Evolutionary conservation across 139 green algal species (phyloP).

Genomic region (Chlorella sorokiniana): DNA sequence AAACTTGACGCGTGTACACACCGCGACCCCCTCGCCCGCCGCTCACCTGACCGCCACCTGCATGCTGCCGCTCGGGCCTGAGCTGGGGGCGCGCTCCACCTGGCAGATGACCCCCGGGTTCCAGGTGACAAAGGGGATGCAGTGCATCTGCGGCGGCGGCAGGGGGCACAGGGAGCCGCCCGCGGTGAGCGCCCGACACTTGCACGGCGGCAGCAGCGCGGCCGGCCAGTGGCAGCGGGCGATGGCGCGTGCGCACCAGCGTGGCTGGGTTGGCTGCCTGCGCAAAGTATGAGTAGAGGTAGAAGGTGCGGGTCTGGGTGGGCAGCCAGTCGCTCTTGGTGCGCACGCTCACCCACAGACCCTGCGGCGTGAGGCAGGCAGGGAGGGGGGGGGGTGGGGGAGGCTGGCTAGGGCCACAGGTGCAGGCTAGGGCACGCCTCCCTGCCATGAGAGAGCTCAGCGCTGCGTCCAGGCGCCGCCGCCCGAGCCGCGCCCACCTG

Average conservation of each 20-base stretch:
- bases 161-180: neutral
- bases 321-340: neutral
- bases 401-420: too few species aligned
- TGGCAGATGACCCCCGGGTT: slow-evolving; percentile 10
- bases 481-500: neutral
- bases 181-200: neutral
- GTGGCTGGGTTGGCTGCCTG: neutral
- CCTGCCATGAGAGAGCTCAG: too few species aligned
- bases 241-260: neutral
- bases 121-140: slow-evolving; percentile 4
- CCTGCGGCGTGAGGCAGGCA: neutral
- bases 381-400: neutral
- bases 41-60: slow-evolving; percentile 16
- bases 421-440: too few species aligned
- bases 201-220: neutral
- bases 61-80: neutral
- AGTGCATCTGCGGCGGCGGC: neutral
- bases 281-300: neutral
- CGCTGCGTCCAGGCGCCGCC: too few species aligned
- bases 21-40: neutral
- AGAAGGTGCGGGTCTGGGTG: neutral
- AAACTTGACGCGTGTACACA: neutral
- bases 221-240: neutral
- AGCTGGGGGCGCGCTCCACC: neutral
- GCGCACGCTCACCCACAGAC: neutral